phyloP scores from a whole-genome alignment of 2,329 filamentous ascomycete species.

The Diaporthe vexans region DNA sequence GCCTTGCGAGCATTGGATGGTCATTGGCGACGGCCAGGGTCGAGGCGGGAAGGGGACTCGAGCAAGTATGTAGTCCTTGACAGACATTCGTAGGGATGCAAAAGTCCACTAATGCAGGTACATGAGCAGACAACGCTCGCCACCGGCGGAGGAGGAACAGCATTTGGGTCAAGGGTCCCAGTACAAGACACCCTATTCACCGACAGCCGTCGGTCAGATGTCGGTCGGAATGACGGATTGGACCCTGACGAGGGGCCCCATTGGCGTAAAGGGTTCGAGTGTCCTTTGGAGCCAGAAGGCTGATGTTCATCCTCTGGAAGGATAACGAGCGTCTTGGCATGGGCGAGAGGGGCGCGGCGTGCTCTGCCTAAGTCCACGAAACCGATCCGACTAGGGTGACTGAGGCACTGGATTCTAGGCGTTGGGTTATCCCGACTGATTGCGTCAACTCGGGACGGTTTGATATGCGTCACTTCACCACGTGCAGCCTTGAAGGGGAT shows the following conservation, averaged over 20 bases:
- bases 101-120: constrained; percentile 24
- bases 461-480: constrained; percentile 15
- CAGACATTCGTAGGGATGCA: not conserved
- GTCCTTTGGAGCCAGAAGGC: not conserved
- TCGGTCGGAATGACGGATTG: not conserved
- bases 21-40: not conserved
- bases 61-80: not conserved
- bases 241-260: not conserved
- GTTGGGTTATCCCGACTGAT: not conserved
- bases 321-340: not conserved
- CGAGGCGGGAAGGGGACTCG: not conserved
- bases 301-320: not conserved
- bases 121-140: not conserved
- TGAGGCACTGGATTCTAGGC: not conserved
- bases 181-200: not conserved
- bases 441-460: not conserved
- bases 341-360: not conserved
- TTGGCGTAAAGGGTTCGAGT: not conserved
- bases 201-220: not conserved
- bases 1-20: not conserved
- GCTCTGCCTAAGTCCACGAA: not conserved
- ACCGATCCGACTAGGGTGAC: constrained; percentile 2
- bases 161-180: not conserved
- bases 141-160: not conserved
- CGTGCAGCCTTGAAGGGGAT: not conserved